These are phyloP conservation scores for Ensete glaucum DNA, from an alignment of 176 grass and related monocot species.

Conservation along the genomic window DNA sequence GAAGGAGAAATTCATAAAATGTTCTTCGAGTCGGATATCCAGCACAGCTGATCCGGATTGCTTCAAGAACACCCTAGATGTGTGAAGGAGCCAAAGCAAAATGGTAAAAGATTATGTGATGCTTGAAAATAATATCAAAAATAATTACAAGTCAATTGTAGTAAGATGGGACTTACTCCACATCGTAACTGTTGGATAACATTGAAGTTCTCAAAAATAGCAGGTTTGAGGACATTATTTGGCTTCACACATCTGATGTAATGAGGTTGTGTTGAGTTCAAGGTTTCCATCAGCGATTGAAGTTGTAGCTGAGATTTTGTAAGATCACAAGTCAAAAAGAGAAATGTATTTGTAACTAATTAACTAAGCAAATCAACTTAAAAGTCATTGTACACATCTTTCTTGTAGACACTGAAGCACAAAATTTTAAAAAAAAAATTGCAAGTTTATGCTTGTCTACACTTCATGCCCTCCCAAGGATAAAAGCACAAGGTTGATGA, in stretches of 20 bases:
- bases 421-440: neutral
- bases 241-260: slow-evolving; percentile 99
- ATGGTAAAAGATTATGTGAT: neutral
- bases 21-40: slow-evolving; percentile 94
- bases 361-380: too few relatives aligned
- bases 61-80: slow-evolving; percentile 92
- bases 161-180: slow-evolving; percentile 44
- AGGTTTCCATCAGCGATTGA: slow-evolving; percentile 88
- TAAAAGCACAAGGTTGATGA: neutral
- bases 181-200: slow-evolving; percentile 93
- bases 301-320: slow-evolving; percentile 62
- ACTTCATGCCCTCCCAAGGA: neutral
- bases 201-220: slow-evolving; percentile 74
- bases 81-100: neutral
- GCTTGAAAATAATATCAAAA: neutral
- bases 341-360: too few relatives aligned
- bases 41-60: slow-evolving; percentile 95
- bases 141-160: neutral
- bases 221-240: slow-evolving; percentile 93
- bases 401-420: neutral
- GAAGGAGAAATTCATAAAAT: slow-evolving; percentile 91
- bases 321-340: neutral
- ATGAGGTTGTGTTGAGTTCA: slow-evolving; percentile 85
- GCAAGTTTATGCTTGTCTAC: neutral
- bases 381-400: neutral